Conservation (phyloP, 2,329 filamentous ascomycete genomes). For the Beauveria medogensis region DNA sequence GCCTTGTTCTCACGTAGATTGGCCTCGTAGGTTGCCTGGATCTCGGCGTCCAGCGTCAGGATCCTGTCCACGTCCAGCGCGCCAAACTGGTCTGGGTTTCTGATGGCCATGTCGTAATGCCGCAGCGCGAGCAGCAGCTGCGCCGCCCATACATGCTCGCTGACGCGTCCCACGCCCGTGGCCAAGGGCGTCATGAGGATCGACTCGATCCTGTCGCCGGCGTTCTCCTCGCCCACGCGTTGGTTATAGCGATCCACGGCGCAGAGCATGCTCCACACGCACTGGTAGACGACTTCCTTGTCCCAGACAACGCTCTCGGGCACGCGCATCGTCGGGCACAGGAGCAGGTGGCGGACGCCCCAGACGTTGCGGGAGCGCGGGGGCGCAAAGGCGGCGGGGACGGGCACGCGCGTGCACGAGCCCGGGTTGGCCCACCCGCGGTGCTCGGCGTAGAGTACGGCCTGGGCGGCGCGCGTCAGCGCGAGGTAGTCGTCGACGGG, state of each 20-base stretch:
- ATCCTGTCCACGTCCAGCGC: slow-evolving; percentile 18
- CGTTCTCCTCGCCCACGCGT: not conserved
- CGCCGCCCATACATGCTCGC: slow-evolving; percentile 38
- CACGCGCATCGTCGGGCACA: slow-evolving; percentile 47
- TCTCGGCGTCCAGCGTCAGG: slow-evolving; percentile 1
- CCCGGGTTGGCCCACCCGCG: slow-evolving; percentile 44
- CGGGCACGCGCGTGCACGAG: slow-evolving; percentile 38
- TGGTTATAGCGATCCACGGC: slow-evolving; percentile 40
- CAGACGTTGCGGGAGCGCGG: slow-evolving; percentile 27
- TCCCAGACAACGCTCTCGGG: slow-evolving; percentile 39
- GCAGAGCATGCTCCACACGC: slow-evolving; percentile 43
- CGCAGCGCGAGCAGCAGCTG: slow-evolving; percentile 43
- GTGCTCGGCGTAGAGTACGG: slow-evolving; percentile 35
- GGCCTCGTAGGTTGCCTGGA: not conserved
- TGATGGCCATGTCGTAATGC: slow-evolving; percentile 40
- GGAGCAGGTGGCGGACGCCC: slow-evolving; percentile 34
- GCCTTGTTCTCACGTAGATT: not conserved
- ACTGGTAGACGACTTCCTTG: slow-evolving; percentile 45
- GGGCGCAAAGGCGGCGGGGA: slow-evolving; percentile 29
- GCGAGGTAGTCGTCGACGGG: slow-evolving; percentile 36
- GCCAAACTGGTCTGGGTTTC: slow-evolving; percentile 35
- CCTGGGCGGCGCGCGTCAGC: slow-evolving; percentile 37
- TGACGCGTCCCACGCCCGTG: slow-evolving; percentile 38
- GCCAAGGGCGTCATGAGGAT: slow-evolving; percentile 45
- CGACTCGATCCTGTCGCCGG: slow-evolving; percentile 26